Conservation (phyloP, 2,329 filamentous ascomycete genomes). For the Sporothrix sp. region DNA sequence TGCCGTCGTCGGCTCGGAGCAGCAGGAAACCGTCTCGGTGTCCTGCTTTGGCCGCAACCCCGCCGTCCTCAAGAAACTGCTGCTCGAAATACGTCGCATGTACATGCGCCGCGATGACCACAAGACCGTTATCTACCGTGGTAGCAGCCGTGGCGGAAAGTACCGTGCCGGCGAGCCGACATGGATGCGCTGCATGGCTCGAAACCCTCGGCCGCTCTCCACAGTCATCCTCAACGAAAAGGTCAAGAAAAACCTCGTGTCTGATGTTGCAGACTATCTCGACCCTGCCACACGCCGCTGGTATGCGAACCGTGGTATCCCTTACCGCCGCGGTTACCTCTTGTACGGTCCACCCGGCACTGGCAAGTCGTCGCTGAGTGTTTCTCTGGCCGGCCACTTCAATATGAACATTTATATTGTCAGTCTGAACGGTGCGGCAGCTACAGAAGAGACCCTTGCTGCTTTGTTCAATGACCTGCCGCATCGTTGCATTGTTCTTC, state of each 20-base stretch:
- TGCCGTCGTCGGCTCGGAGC: constrained; percentile 20
- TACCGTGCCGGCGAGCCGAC: constrained; percentile 29
- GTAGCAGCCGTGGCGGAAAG: constrained; percentile 32
- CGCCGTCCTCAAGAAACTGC: constrained; percentile 49
- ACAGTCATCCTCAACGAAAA: constrained; percentile 55
- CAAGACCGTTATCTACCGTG: constrained; percentile 58
- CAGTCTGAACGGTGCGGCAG: constrained; percentile 50
- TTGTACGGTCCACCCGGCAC: constrained; percentile 73
- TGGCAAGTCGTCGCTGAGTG: constrained; percentile 63
- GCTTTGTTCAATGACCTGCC: constrained; percentile 58
- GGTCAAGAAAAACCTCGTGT: constrained; percentile 49
- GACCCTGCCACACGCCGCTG: constrained; percentile 56
- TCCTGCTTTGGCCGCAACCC: constrained; percentile 54
- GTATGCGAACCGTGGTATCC: constrained; percentile 77
- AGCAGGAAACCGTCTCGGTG: constrained; percentile 50
- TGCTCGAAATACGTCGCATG: constrained; percentile 45
- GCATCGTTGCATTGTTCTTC: constrained; percentile 58
- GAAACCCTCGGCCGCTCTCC: constrained; percentile 50
- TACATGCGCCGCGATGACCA: constrained; percentile 49
- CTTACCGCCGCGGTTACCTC: constrained; percentile 75
- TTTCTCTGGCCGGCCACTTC: constrained; percentile 61
- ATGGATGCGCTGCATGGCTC: constrained; percentile 55
- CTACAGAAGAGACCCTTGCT: constrained; percentile 56
- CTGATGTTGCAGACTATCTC: constrained; percentile 54
- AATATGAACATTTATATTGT: constrained; percentile 64